A percentile compares a stretch with the other conserved stretches of the same genome.
Conservation (phyloP, 345 rosid species). For the Dipteronia sinensis region DNA sequence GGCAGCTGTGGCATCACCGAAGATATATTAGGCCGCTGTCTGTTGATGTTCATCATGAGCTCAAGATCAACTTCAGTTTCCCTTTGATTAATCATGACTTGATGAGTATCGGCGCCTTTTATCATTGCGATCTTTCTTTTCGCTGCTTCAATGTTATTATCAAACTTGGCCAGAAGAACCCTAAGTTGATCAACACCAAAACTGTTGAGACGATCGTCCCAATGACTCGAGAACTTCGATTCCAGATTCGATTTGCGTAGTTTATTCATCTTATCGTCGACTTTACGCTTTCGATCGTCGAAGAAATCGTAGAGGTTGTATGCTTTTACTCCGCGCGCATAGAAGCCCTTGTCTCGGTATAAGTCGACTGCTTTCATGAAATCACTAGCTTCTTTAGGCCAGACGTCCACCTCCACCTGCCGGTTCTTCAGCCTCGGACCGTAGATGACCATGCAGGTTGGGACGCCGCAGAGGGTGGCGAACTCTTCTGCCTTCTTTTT, state of each 20-base stretch:
- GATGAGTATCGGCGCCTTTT: not conserved
- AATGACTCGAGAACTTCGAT: not conserved
- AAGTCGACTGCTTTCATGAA: constrained; percentile 31
- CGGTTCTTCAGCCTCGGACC: constrained; percentile 25
- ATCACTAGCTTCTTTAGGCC: constrained; percentile 29
- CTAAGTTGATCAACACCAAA: constrained; percentile 4
- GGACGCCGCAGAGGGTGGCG: constrained; percentile 32
- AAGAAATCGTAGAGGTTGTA: constrained; percentile 20
- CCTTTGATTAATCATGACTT: not conserved
- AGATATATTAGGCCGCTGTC: not conserved
- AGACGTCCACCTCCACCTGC: constrained; percentile 27
- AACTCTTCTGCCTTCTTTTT: constrained; percentile 34
- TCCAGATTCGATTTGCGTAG: constrained; percentile 15
- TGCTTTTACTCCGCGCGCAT: constrained; percentile 21
- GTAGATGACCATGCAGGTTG: constrained; percentile 40
- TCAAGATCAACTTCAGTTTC: not conserved
- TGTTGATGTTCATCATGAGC: not conserved
- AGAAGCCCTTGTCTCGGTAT: constrained; percentile 26
- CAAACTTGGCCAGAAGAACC: not conserved
- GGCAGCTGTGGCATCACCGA: not conserved
- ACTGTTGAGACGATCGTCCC: constrained; percentile 1
- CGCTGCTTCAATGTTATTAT: not conserved
- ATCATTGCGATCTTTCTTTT: not conserved
- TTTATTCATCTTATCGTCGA: not conserved
- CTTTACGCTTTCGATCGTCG: not conserved